Percentiles rank a stretch among this genome's conserved stretches.
Conservation (phyloP, 2,329 filamentous ascomycete species). For the Neophaeococcomyces aloes region DNA sequence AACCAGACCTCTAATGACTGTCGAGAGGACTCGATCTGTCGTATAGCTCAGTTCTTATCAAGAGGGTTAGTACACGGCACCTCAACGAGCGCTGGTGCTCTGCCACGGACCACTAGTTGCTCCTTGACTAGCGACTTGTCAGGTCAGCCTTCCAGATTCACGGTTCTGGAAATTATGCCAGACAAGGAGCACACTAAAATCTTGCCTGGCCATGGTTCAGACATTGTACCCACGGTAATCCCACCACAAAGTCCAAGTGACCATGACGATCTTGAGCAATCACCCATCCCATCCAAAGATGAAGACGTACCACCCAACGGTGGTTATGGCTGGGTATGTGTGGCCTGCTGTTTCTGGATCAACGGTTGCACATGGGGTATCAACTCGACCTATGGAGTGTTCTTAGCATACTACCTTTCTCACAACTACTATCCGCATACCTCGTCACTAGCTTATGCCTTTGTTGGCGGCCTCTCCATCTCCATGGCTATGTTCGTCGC, state of each 20-base stretch:
- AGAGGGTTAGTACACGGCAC: too few relatives aligned
- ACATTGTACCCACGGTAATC: too few relatives aligned
- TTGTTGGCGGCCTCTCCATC: slow-evolving; percentile 25
- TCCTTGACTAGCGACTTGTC: too few relatives aligned
- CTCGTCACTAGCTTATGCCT: slow-evolving; percentile 24
- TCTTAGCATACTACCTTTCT: slow-evolving; percentile 32
- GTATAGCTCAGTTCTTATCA: too few relatives aligned
- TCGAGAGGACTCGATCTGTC: too few relatives aligned
- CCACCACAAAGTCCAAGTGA: neutral
- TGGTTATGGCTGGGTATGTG: slow-evolving; percentile 54
- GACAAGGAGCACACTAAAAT: too few relatives aligned
- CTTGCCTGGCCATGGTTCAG: too few relatives aligned
- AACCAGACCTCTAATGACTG: too few relatives aligned
- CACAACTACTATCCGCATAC: slow-evolving; percentile 23
- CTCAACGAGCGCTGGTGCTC: too few relatives aligned
- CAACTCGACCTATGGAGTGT: slow-evolving; percentile 50
- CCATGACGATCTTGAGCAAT: slow-evolving; percentile 11
- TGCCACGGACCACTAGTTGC: too few relatives aligned
- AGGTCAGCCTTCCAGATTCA: too few relatives aligned
- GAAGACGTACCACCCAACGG: slow-evolving; percentile 39
- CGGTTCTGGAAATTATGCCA: too few relatives aligned
- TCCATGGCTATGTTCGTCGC: slow-evolving; percentile 21
- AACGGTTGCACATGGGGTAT: slow-evolving; percentile 67
- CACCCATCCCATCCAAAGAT: slow-evolving; percentile 5
- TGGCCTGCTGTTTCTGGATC: slow-evolving; percentile 45